phyloP scores from a whole-genome alignment of 2,329 filamentous ascomycete species.

The Phaeosphaeria sp. region DNA sequence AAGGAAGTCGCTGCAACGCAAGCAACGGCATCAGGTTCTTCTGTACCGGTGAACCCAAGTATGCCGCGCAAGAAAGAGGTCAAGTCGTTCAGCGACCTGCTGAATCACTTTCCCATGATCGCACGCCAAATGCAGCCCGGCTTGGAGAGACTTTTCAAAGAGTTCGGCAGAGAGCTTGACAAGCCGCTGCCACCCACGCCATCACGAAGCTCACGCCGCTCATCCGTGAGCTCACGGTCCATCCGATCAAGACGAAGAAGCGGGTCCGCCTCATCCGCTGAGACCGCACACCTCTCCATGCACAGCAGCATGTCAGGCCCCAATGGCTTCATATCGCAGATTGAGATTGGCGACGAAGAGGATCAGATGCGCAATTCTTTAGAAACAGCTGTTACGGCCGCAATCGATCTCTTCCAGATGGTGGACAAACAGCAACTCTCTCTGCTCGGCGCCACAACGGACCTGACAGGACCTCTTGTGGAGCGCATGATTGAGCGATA shows the following conservation, averaged over 20 bases:
- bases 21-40: conserved; percentile 18
- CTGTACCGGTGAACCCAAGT: conserved; percentile 42
- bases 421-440: conserved; percentile 97
- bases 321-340: conserved; percentile 47
- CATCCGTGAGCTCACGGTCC: conserved; percentile 36
- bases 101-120: conserved; percentile 94
- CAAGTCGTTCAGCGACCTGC: conserved; percentile 85
- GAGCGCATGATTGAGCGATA: conserved; percentile 96
- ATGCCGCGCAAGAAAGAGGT: conserved; percentile 84
- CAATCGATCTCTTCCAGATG: conserved; percentile 93
- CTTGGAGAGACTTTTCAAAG: conserved; percentile 84
- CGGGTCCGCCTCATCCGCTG: conserved; percentile 44
- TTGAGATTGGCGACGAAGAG: conserved; percentile 86
- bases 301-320: conserved; percentile 47
- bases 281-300: conserved; percentile 44
- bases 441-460: conserved; percentile 87
- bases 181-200: conserved; percentile 80
- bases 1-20: conserved; percentile 19
- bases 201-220: conserved; percentile 48
- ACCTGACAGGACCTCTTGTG: conserved; percentile 88
- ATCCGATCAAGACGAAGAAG: conserved; percentile 30
- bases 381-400: conserved; percentile 89
- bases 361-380: conserved; percentile 86
- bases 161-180: conserved; percentile 86
- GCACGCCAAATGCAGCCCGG: conserved; percentile 94